Base-by-base conservation (phyloP, 2,329 filamentous ascomycete species). In the Diplodia scrobiculata region DNA sequence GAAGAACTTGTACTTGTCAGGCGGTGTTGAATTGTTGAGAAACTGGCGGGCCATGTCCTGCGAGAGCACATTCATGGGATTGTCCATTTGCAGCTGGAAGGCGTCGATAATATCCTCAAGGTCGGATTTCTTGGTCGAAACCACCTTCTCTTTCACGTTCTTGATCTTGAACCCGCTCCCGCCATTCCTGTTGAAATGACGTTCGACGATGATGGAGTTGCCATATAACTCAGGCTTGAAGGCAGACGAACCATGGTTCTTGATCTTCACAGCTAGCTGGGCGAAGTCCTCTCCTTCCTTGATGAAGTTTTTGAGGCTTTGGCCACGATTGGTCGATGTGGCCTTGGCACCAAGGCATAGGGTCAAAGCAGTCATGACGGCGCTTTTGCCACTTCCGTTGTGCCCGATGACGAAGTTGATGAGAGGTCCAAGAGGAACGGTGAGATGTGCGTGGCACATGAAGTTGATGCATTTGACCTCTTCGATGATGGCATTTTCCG, bases 381-480 rank as follows among this genome's bases (percentile, higher is more conserved):
- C 95, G 76, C 95, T 99, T 81, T 99, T 99, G 41, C 95, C 95
- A 75, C 94, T 98, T 36, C 95, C 95, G 75, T 99, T 99, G 77
- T 97, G 92, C 17, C 95, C 95, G 65, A 97, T 93, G 68, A 99
- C 93, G 78, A 99, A 99, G 78, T 99, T 99, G 77, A 99, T 96
- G 45, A 97, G 82, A 0, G 95, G 95, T 0, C 95, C 95, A n/a
- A 99, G 83, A 66, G 90, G 86, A 67, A 96, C 90, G 51, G 89
- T 87, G 19, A 98, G 84, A 65, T 89, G 88, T 52, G 87, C 83
- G 76, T 99, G 95, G 73, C 94, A 98, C 95, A 98, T 98, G 78
- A 98, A 98, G 76, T 97, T 97, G 71, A 87, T 86, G 76, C 92
- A 96, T 45, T 88, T 90, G 65, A 98, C 90, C 69, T 89, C 89